Conservation (phyloP, 257 asterid genomes). For the Eustoma russellianum region DNA sequence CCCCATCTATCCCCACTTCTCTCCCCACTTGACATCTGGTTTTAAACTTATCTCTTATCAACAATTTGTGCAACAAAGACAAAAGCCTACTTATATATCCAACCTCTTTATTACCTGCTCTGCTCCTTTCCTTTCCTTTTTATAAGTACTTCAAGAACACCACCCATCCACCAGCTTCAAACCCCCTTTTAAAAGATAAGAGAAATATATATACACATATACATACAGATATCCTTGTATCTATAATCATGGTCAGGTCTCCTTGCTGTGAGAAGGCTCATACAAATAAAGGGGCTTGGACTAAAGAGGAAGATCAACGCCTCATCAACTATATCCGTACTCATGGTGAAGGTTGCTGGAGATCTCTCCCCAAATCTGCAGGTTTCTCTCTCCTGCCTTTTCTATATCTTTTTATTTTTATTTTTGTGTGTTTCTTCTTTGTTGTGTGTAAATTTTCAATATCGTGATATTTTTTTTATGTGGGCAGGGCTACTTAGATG, state of each 20-base stretch:
- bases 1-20: background rate
- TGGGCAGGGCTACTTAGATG: slow-evolving; percentile 72
- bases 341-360: slow-evolving; percentile 99
- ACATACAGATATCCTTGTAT: too few relatives aligned
- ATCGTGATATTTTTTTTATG: background rate
- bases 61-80: background rate
- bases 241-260: slow-evolving; percentile 62
- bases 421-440: background rate
- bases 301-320: slow-evolving; percentile 89
- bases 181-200: too few relatives aligned
- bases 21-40: slow-evolving; percentile 8
- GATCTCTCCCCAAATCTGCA: slow-evolving; percentile 94
- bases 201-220: too few relatives aligned
- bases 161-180: too few relatives aligned
- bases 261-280: slow-evolving; percentile 98
- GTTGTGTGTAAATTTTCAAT: background rate
- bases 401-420: too few relatives aligned
- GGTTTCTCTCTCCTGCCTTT: slow-evolving; percentile 23
- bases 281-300: slow-evolving; percentile 97
- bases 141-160: too few relatives aligned
- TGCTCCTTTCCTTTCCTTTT: too few relatives aligned
- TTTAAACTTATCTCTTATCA: slow-evolving; percentile 13
- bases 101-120: too few relatives aligned
- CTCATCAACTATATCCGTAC: slow-evolving; percentile 62
- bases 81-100: background rate